Evolutionary conservation across 164 flowering plant genomes (phyloP), one percentile per base, ranked within the genome.

Genomic region (Vitis rupestris): DNA sequence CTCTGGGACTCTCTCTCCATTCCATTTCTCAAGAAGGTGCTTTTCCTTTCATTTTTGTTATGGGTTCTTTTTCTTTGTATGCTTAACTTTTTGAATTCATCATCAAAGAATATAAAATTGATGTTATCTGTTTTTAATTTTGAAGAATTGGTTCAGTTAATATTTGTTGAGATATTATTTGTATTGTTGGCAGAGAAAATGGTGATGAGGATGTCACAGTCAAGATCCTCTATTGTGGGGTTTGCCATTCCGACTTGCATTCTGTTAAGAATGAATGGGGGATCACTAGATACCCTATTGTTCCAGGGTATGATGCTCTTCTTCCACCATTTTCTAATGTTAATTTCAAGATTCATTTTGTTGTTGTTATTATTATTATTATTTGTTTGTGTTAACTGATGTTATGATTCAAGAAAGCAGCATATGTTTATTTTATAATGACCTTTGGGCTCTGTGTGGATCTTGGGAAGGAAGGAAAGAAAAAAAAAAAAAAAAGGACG

Each of bases 191-290:
- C 74, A 77, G 80, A 69, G 73, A 61, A 13, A 77, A 48, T 2
- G 74, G 69, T 6, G 75, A 74, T 2, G 44, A 74, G 5, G 83
- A 80, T 29, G 69, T 80, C 1, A 71, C 71, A 8, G 27, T 80
- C 44, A 80, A 74, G 37, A 55, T 80, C 2, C 58, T 74, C 2
- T 77, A 77, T 31, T 80, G 80, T 63, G 83, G 83, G 19, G 66
- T 79, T 9, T 79, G 82, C 30, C 80, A 76, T 60, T 50, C 78
- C 1, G 82, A 79, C 44, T 71, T 76, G 50, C 74, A 71, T 49
- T 50, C 1, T 12, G 10, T 54, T 54, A 80, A 63, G 74, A 80
- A 80, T 49, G 80, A 80, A 6, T 74, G 68, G 70, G 80, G 80
- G 0, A 8, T 49, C 17, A 23, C 80, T 9, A 23, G 47, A 0